Evolutionary conservation across 1,284 basidiomycete species (phyloP).

Genomic region (Fomitopsis pinicola): DNA sequence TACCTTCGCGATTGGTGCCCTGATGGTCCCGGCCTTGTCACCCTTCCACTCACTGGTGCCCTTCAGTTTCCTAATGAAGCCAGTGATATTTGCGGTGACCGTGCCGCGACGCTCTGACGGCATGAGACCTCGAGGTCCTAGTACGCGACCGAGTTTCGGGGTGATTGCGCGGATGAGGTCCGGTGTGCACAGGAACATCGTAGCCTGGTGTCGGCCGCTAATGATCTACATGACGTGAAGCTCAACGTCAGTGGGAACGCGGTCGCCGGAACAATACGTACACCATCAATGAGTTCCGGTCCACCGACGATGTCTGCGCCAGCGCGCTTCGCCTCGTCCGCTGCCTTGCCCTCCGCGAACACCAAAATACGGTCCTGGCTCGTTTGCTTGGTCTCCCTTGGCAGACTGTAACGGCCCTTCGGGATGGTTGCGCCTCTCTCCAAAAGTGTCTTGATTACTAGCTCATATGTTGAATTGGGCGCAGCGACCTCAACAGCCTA

Average conservation of each 20-base stretch:
- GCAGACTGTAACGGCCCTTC: conserved; percentile 71
- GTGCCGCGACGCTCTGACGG: conserved; percentile 92
- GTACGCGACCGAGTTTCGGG: conserved; percentile 78
- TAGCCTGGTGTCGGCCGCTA: conserved; percentile 65
- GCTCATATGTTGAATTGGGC: conserved; percentile 73
- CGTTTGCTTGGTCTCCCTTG: conserved; percentile 70
- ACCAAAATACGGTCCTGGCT: conserved; percentile 77
- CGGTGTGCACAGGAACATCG: conserved; percentile 81
- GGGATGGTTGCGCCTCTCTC: conserved; percentile 73
- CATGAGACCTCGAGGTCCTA: conserved; percentile 95
- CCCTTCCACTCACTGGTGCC: conserved; percentile 92
- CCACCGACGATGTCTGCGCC: conserved; percentile 88
- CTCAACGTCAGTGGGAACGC: not conserved
- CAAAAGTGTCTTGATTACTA: conserved; percentile 77
- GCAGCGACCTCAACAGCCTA: conserved; percentile 79
- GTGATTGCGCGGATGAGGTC: conserved; percentile 78
- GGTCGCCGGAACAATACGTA: conserved; percentile 33
- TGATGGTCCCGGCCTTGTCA: conserved; percentile 83
- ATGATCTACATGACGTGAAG: conserved; percentile 46
- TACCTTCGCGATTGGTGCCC: conserved; percentile 73
- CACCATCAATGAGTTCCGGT: conserved; percentile 76
- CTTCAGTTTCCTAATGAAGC: conserved; percentile 76
- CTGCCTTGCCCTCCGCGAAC: conserved; percentile 78
- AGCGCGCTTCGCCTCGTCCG: conserved; percentile 74
- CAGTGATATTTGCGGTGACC: conserved; percentile 83